Evolutionary conservation across 139 green algal genomes (phyloP).

Genomic region (Haematococcus lacustris): DNA sequence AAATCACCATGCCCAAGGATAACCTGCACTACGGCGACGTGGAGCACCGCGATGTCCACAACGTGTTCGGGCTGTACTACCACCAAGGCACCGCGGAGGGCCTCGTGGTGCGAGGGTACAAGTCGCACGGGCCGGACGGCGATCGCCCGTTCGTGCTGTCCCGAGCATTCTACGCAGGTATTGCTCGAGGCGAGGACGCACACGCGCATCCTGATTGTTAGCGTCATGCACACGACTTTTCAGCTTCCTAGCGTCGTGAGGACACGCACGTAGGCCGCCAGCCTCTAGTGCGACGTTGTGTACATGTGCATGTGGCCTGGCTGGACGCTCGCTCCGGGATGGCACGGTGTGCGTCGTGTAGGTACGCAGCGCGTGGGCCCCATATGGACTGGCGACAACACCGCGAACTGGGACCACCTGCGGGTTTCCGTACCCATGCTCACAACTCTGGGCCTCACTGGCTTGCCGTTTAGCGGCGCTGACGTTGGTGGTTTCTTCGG

Average conservation of each 20-base stretch:
- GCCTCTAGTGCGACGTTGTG: too few relatives aligned
- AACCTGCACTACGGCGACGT: constrained; percentile 68
- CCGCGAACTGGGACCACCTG: constrained; percentile 74
- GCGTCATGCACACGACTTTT: too few relatives aligned
- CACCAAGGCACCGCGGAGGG: constrained; percentile 82
- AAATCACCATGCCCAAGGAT: constrained; percentile 82
- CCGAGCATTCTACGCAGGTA: constrained; percentile 88
- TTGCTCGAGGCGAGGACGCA: too few relatives aligned
- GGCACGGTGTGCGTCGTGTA: too few relatives aligned
- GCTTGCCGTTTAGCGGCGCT: constrained; percentile 82
- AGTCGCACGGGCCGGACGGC: constrained; percentile 48
- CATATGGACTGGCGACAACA: constrained; percentile 99
- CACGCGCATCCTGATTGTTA: too few relatives aligned
- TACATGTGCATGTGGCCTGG: too few relatives aligned
- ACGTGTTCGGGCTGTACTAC: constrained; percentile 89
- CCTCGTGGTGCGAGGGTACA: constrained; percentile 32
- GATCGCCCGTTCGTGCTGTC: constrained; percentile 97
- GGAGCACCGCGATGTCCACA: constrained; percentile 96
- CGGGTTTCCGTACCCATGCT: constrained; percentile 85
- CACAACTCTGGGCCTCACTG: constrained; percentile 76
- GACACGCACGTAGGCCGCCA: too few relatives aligned
- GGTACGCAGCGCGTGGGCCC: constrained; percentile 78
- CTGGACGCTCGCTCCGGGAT: too few relatives aligned
- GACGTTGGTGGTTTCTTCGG: constrained; percentile 98
- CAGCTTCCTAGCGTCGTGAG: too few relatives aligned